Evolutionary conservation across 805 yeast genomes (phyloP).

Genomic region (Kuraishia floccosa): DNA sequence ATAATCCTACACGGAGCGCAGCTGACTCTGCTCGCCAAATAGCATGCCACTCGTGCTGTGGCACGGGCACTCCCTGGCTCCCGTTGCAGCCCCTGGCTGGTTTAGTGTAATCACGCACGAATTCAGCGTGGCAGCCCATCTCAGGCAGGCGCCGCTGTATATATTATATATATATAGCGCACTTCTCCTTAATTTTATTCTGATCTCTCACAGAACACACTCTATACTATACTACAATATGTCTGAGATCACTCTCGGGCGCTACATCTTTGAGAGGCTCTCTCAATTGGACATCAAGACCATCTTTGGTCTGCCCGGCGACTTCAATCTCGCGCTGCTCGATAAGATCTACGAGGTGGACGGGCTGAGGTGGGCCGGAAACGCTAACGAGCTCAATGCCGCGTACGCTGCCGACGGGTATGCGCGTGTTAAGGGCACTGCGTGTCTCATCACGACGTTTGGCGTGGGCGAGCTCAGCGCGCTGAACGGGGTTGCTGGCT

Average conservation of each 20-base stretch:
- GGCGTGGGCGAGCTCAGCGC: conserved; percentile 89
- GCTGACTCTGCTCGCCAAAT: no score
- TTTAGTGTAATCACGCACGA: no score
- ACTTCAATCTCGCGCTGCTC: conserved; percentile 61
- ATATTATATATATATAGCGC: no score
- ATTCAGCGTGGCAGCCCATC: no score
- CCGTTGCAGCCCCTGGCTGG: no score
- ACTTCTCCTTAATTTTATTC: no score
- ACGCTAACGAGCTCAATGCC: conserved; percentile 83
- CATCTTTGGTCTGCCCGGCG: conserved; percentile 76
- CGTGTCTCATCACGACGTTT: conserved; percentile 71
- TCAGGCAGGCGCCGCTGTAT: no score
- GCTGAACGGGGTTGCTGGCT: conserved; percentile 78
- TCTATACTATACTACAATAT: not conserved
- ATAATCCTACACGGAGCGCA: no score
- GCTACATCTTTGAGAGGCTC: conserved; percentile 69
- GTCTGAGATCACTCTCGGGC: conserved; percentile 50
- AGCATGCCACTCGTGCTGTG: no score
- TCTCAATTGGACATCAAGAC: conserved; percentile 62
- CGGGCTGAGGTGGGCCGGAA: conserved; percentile 82
- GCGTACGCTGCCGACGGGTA: conserved; percentile 87
- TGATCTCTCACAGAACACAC: no score
- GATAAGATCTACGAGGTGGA: conserved; percentile 68
- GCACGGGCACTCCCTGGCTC: no score
- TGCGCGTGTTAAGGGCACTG: conserved; percentile 68